Percentiles rank a stretch among this genome's conserved stretches.
phyloP scores from a whole-genome alignment of 129 eudicot species.

The Centaurea solstitialis region DNA sequence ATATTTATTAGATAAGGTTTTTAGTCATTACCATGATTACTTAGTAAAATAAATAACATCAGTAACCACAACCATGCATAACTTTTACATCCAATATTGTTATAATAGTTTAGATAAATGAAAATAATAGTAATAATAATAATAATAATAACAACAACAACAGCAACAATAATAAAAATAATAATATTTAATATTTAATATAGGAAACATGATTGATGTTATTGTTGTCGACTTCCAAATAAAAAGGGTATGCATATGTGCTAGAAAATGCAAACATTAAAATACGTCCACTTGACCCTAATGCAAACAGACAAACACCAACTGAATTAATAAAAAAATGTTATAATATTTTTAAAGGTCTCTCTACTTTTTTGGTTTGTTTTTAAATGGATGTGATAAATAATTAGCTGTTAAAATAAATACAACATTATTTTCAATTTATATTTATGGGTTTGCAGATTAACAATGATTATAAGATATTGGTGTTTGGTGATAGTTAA shows the following conservation, averaged over 20 bases:
- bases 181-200: too few species aligned
- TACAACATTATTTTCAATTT: background rate
- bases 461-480: background rate
- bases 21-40: too few species aligned
- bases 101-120: too few species aligned
- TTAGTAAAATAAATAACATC: too few species aligned
- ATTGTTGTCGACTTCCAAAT: conserved; percentile 15
- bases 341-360: background rate
- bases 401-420: background rate
- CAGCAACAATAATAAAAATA: too few species aligned
- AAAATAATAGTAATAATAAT: too few species aligned
- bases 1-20: too few species aligned
- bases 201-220: conserved; percentile 17
- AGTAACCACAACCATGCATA: too few species aligned
- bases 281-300: conserved; percentile 6
- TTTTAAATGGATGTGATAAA: background rate
- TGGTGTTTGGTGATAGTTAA: background rate
- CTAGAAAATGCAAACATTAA: conserved; percentile 3
- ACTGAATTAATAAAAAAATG: background rate
- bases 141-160: too few species aligned
- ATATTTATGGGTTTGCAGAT: background rate
- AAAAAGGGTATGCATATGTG: background rate
- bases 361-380: background rate
- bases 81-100: too few species aligned
- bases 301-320: background rate